A percentile compares a stretch with the other conserved stretches of the same genome.
phyloP scores from a whole-genome alignment of 257 asterid genomes.

The Solanum raphanifolium region DNA sequence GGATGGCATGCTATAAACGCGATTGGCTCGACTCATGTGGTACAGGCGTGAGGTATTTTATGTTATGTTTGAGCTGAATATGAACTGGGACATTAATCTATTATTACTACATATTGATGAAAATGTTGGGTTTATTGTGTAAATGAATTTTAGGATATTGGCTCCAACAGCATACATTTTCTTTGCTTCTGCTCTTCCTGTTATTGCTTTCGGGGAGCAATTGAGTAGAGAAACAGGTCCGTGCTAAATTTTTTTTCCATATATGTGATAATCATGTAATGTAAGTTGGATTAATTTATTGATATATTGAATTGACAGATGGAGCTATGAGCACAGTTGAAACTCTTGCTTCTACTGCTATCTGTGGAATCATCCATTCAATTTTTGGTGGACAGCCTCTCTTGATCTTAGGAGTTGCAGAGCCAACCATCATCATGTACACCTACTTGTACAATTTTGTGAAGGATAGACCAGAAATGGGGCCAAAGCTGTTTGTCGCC shows the following conservation, averaged over 20 bases:
- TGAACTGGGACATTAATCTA: not conserved
- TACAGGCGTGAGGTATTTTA: conserved; percentile 50
- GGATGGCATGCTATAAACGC: conserved; percentile 26
- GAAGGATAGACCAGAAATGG: conserved; percentile 36
- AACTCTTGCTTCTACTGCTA: conserved; percentile 79
- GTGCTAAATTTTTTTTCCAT: not conserved
- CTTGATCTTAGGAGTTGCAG: conserved; percentile 91
- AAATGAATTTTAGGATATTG: conserved; percentile 47
- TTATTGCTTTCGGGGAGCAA: conserved; percentile 88
- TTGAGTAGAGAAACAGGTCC: conserved; percentile 75
- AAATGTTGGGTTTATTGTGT: not conserved
- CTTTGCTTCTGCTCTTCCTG: conserved; percentile 95
- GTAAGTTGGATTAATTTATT: not conserved
- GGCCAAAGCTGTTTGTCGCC: conserved; percentile 58
- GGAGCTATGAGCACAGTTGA: conserved; percentile 79
- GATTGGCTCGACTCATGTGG: conserved; percentile 42
- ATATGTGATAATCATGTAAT: not conserved
- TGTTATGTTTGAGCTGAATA: not conserved
- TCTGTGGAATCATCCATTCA: conserved; percentile 79
- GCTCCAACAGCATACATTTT: conserved; percentile 87
- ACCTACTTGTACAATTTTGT: conserved; percentile 61
- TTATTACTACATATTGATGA: not conserved
- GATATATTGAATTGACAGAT: conserved; percentile 19
- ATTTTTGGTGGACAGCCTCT: conserved; percentile 87
- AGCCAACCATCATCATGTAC: conserved; percentile 91